Conservation (phyloP, 306 rosid species). For the Lotus japonicus region DNA sequence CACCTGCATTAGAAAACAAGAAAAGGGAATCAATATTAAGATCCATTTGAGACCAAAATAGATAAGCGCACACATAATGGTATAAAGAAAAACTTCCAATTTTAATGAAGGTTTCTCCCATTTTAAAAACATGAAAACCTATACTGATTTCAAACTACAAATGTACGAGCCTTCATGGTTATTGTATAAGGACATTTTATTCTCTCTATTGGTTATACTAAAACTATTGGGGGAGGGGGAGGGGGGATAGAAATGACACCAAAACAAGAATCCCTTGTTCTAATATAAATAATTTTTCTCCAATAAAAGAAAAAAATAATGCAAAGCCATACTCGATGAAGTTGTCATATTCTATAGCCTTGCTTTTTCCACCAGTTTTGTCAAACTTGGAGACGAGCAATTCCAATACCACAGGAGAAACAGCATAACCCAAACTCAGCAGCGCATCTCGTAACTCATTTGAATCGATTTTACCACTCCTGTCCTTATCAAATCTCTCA, state of each 20-base stretch:
- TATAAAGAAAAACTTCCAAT: neutral
- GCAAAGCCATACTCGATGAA: constrained; percentile 69
- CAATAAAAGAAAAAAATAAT: neutral
- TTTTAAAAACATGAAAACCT: neutral
- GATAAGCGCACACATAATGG: neutral
- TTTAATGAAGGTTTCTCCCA: neutral
- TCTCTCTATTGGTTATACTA: neutral
- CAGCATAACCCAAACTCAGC: constrained; percentile 74
- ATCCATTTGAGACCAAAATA: neutral
- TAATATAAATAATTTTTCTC: neutral
- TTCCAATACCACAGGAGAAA: constrained; percentile 72
- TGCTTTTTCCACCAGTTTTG: constrained; percentile 74
- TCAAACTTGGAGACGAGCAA: constrained; percentile 91
- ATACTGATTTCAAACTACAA: neutral
- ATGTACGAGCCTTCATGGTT: neutral
- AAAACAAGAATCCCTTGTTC: neutral
- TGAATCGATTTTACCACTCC: constrained; percentile 82
- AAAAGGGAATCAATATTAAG: constrained; percentile 5
- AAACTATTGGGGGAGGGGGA: neutral
- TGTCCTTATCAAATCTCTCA: constrained; percentile 81
- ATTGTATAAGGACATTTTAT: neutral
- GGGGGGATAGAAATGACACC: neutral
- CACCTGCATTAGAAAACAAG: constrained; percentile 64
- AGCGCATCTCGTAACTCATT: constrained; percentile 83
- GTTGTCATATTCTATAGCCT: constrained; percentile 87